Evolutionary conservation across 2,329 filamentous ascomycete genomes (phyloP).

Genomic region (Alternaria brassicicola): DNA sequence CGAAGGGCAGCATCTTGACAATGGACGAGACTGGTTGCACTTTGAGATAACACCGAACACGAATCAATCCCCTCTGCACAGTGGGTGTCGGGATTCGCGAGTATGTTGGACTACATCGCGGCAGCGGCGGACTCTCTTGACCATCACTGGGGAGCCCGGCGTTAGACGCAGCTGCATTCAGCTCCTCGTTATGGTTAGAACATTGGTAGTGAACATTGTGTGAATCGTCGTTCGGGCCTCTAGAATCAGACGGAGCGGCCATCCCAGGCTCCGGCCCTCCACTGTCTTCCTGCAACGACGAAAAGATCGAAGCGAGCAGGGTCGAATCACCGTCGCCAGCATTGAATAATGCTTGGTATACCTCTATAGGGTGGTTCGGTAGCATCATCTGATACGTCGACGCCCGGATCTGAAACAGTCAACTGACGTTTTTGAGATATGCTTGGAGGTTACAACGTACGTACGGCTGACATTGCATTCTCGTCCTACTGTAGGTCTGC

Average conservation of each 20-base stretch:
- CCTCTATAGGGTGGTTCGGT: not conserved
- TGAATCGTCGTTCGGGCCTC: not conserved
- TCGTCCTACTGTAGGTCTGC: constrained; percentile 41
- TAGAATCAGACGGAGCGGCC: not conserved
- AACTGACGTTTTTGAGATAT: not conserved
- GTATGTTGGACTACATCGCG: not conserved
- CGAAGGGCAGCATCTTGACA: not conserved
- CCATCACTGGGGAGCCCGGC: not conserved
- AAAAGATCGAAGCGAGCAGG: not conserved
- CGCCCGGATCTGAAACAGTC: not conserved
- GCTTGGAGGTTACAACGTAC: not conserved
- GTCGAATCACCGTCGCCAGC: not conserved
- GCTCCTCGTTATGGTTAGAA: not conserved
- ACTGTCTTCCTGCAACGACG: not conserved
- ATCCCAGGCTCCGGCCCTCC: not conserved
- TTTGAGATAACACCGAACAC: not conserved
- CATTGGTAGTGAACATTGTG: not conserved
- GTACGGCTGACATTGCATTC: not conserved
- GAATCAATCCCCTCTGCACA: not conserved
- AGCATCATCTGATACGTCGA: not conserved
- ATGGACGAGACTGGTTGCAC: not conserved
- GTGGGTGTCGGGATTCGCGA: not conserved
- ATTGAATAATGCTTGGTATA: not conserved
- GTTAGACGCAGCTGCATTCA: not conserved
- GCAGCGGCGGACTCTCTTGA: not conserved